Percentiles rank a stretch among this genome's conserved stretches.
Evolutionary conservation across 140 eudicot species (phyloP).

Genomic region (Ambrosia hybrid): DNA sequence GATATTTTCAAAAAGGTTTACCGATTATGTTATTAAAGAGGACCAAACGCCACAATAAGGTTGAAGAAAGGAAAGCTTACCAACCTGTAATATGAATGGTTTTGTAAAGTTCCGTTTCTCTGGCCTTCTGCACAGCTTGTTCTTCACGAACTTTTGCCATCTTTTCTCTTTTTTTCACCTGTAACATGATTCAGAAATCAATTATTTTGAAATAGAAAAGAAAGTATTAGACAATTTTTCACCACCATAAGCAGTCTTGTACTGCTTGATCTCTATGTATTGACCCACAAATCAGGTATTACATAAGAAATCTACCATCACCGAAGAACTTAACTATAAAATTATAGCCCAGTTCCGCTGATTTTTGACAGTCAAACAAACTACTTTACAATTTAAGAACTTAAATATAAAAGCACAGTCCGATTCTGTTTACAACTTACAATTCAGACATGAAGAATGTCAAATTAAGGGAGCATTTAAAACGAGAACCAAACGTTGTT

Average conservation of each 20-base stretch:
- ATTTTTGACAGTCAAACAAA: not conserved
- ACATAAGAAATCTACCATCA: too few relatives aligned
- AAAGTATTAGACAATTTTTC: too few relatives aligned
- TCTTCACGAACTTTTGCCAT: conserved; percentile 92
- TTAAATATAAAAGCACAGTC: too few relatives aligned
- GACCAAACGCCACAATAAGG: conserved; percentile 4
- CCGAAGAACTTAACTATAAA: too few relatives aligned
- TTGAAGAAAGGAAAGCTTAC: conserved; percentile 26
- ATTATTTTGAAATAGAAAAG: not conserved
- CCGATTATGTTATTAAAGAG: not conserved
- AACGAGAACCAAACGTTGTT: not conserved
- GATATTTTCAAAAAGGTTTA: not conserved
- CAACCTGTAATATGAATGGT: conserved; percentile 93
- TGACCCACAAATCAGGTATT: too few relatives aligned
- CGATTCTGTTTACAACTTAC: too few relatives aligned
- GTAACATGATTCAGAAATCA: not conserved
- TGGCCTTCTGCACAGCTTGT: conserved; percentile 93
- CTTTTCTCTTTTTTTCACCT: conserved; percentile 85
- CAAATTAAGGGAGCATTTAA: too few relatives aligned
- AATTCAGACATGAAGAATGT: too few relatives aligned
- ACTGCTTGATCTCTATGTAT: too few relatives aligned
- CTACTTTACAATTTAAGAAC: not conserved
- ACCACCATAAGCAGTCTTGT: too few relatives aligned
- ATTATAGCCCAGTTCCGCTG: too few relatives aligned
- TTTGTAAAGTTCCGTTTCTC: conserved; percentile 89